Percentiles rank a stretch among this genome's conserved stretches.
These are phyloP conservation scores for Protomyces arabidopsidicola DNA, from an alignment of 1,139 yeast species.

Conservation along the genomic window DNA sequence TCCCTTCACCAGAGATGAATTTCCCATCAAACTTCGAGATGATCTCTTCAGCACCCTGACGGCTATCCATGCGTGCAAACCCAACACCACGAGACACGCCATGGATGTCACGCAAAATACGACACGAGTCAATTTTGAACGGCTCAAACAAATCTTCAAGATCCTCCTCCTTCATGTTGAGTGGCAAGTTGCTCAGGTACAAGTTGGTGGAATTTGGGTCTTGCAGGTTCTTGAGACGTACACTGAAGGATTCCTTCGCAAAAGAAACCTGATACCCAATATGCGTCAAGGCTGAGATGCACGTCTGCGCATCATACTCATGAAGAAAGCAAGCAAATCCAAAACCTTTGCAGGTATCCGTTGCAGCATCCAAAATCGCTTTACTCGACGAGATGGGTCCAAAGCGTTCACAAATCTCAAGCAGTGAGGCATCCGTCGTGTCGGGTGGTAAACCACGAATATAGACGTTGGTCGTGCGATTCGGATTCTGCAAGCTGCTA, in stretches of 20 bases:
- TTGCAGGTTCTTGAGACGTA: slow-evolving; percentile 34
- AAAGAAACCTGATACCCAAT: slow-evolving; percentile 35
- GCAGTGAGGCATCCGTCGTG: slow-evolving; percentile 34
- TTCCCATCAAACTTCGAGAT: slow-evolving; percentile 33
- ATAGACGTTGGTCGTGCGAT: slow-evolving; percentile 36
- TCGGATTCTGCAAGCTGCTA: slow-evolving; percentile 34
- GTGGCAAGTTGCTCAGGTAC: slow-evolving; percentile 35
- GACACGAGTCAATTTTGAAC: slow-evolving; percentile 33
- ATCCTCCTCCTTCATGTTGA: slow-evolving; percentile 33
- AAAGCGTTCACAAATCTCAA: slow-evolving; percentile 32
- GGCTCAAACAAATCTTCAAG: slow-evolving; percentile 32
- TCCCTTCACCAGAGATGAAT: slow-evolving; percentile 27
- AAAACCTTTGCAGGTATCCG: slow-evolving; percentile 34
- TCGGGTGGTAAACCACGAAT: slow-evolving; percentile 36
- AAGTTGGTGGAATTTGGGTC: slow-evolving; percentile 35
- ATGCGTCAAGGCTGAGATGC: slow-evolving; percentile 34
- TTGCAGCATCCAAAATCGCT: slow-evolving; percentile 34
- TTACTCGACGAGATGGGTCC: slow-evolving; percentile 34
- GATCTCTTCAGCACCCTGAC: slow-evolving; percentile 34
- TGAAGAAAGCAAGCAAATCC: slow-evolving; percentile 35
- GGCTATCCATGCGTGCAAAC: slow-evolving; percentile 34
- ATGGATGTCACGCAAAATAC: slow-evolving; percentile 34
- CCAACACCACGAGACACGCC: slow-evolving; percentile 35
- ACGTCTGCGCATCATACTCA: slow-evolving; percentile 33
- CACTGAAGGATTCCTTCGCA: slow-evolving; percentile 36